Conservation (phyloP, 129 eudicot genomes). For the Silybum marianum region DNA sequence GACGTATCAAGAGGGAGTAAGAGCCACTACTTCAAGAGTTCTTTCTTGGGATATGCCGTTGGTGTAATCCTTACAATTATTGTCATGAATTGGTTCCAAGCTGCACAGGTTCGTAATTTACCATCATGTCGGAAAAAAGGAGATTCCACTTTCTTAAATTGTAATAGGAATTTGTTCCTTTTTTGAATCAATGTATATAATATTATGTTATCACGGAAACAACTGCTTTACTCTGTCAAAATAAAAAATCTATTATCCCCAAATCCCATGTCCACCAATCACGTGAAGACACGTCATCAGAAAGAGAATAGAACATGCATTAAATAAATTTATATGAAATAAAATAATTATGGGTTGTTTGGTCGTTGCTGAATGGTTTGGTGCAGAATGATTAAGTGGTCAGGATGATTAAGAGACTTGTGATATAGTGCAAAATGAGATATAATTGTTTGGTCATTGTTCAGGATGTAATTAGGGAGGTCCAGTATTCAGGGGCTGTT, state of each 20-base stretch:
- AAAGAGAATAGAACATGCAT: not conserved
- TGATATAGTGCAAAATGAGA: too few species aligned
- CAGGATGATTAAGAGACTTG: too few species aligned
- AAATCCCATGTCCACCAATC: not conserved
- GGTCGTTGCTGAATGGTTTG: too few species aligned
- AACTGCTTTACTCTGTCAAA: not conserved
- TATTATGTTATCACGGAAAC: not conserved
- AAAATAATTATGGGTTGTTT: not conserved
- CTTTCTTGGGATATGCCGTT: conserved; percentile 76
- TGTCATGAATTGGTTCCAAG: conserved; percentile 99
- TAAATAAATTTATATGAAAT: not conserved
- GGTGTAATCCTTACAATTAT: conserved; percentile 76
- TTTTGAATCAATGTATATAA: not conserved
- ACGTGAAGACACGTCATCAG: not conserved
- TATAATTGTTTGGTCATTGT: too few species aligned
- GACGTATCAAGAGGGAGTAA: conserved; percentile 84
- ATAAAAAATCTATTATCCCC: not conserved
- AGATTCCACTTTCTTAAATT: not conserved
- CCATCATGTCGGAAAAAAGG: not conserved
- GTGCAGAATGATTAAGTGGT: too few species aligned
- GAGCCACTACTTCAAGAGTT: conserved; percentile 85
- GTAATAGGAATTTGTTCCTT: not conserved
- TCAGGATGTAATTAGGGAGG: too few species aligned
- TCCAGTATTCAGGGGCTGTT: too few species aligned
- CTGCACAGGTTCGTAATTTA: conserved; percentile 79